A percentile compares a stretch with the other conserved stretches of the same genome.
Conservation (phyloP, 768 basidiomycete genomes). For the Tulasnella sp. region DNA sequence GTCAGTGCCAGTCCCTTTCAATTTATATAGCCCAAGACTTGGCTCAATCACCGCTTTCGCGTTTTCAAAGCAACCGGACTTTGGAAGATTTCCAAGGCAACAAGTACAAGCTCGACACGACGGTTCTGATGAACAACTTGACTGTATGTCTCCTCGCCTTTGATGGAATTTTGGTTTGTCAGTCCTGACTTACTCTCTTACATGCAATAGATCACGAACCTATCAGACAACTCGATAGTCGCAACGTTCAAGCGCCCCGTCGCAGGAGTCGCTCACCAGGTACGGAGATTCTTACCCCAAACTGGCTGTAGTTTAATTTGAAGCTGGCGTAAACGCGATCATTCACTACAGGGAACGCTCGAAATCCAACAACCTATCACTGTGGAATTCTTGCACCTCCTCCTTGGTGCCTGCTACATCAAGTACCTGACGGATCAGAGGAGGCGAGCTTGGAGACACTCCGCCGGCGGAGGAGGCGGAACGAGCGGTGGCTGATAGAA, state of each 20-base stretch:
- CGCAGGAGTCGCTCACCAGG: not conserved
- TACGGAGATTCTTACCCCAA: not conserved
- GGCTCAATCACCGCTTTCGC: not conserved
- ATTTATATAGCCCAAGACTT: too few species aligned
- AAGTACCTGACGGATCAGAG: constrained; percentile 6
- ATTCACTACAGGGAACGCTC: not conserved
- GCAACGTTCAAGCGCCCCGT: not conserved
- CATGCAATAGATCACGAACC: not conserved
- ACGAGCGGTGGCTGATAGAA: not conserved
- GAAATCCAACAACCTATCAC: not conserved
- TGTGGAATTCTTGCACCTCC: not conserved
- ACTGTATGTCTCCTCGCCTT: not conserved
- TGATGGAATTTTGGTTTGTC: not conserved
- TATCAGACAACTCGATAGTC: not conserved
- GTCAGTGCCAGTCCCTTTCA: not conserved
- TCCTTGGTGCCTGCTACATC: constrained; percentile 8
- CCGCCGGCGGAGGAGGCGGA: not conserved
- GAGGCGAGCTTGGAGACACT: not conserved
- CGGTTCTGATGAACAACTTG: not conserved
- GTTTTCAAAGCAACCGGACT: not conserved
- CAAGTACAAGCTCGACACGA: constrained; percentile 4
- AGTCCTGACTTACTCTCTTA: not conserved
- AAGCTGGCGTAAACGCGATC: not conserved
- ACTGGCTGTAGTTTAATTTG: not conserved
- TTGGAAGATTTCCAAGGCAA: constrained; percentile 4